Evolutionary conservation across 2,329 filamentous ascomycete genomes (phyloP).

Genomic region (Cordyceps cicadae): DNA sequence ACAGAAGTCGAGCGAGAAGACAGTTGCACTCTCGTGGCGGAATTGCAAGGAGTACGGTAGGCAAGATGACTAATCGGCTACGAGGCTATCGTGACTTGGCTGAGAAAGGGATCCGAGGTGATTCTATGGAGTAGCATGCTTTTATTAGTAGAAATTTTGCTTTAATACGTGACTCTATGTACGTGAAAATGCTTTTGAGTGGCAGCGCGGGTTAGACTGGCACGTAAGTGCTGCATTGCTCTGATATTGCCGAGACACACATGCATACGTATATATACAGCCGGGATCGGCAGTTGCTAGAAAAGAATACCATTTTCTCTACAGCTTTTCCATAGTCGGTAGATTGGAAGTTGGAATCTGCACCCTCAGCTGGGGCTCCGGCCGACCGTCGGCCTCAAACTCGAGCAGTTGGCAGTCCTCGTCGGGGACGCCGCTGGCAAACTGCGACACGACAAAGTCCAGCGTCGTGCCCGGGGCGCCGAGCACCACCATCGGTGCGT

Average conservation of each 20-base stretch:
- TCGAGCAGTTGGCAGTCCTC: constrained; percentile 86
- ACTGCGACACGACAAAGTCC: constrained; percentile 86
- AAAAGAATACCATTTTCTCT: constrained; percentile 4
- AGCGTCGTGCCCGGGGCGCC: constrained; percentile 51
- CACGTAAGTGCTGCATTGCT: too few species aligned
- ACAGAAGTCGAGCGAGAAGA: too few species aligned
- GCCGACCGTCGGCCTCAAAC: constrained; percentile 23
- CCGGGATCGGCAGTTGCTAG: background rate
- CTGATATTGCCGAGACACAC: background rate
- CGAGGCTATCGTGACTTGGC: background rate
- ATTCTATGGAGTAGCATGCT: background rate
- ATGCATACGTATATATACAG: background rate
- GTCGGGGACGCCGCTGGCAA: constrained; percentile 67
- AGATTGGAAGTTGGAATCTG: constrained; percentile 17
- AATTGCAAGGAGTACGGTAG: background rate
- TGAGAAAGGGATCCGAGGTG: background rate
- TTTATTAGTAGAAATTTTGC: background rate
- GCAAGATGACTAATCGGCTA: constrained; percentile 2
- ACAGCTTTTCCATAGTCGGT: constrained; percentile 12
- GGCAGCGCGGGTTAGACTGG: background rate
- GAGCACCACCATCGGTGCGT: constrained; percentile 90
- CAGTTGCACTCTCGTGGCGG: background rate
- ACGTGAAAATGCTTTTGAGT: background rate
- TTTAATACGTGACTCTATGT: background rate
- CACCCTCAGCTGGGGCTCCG: constrained; percentile 35